Evolutionary conservation across 768 basidiomycete genomes (phyloP), one percentile per base, ranked within the genome.

Genomic region (Phylloporus sp.): DNA sequence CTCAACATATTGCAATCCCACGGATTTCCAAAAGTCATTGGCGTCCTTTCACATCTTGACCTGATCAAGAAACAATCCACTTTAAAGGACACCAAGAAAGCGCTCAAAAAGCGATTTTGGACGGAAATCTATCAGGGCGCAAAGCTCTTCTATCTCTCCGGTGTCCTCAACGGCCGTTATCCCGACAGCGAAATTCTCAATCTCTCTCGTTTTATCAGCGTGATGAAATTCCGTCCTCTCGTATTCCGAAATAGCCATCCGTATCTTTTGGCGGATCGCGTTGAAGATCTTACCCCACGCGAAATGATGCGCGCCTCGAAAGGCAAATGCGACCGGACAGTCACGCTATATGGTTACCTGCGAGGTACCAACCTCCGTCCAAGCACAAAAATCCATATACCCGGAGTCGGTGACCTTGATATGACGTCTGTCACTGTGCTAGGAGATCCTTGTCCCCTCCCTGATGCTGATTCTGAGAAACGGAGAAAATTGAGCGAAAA

Each of bases 61-160:
- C 84, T 99, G 54, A 88, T 99, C 56, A 96, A 96, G 75, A 94
- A 92, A 62, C 78, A 86, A 6, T 76, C 87, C 0, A 84, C 84
- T 4, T 81, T 98, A 32, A 86, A 85, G 47, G 80, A 81, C 40
- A 92, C 91, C 43, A 99, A 98, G 72, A 96, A 96, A 60, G 71
- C 84, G 0, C 79, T 99, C 31, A 99, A 99, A 69, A 96, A 91
- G 62, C 89, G 96, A 9, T 99, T 99, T 72, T 99, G 96, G 96
- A 91, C 94, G 0, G 96, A 99, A 68, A 98, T 99, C 11, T 98
- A 98, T 66, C 89, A 93, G 59, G 96, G 96, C 40, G 95, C 96
- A 24, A 99, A 99, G 65, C 81, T 99, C 8, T 98, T 97, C 70
- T 97, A 96, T 66, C 83, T 98, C 41, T 93, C 90, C 3, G 96